Evolutionary conservation across 1,284 basidiomycete genomes (phyloP).

Genomic region (Thecaphora thlaspeos): DNA sequence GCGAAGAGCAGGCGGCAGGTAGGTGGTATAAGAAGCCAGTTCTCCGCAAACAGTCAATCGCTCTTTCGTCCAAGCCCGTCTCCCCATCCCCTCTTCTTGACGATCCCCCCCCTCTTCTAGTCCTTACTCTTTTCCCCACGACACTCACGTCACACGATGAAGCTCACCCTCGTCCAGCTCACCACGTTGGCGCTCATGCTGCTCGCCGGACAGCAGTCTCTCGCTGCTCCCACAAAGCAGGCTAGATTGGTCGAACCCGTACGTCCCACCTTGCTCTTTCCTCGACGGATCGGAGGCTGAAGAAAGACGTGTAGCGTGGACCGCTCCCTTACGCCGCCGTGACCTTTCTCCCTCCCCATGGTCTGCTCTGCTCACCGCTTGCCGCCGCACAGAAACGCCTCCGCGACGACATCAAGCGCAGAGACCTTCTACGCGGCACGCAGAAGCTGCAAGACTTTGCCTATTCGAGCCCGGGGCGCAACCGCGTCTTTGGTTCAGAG

Average conservation of each 20-base stretch:
- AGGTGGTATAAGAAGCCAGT: too few species aligned
- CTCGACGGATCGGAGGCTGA: too few species aligned
- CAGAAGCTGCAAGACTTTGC: conserved; percentile 13
- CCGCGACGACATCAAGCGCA: conserved; percentile 18
- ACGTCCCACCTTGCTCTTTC: too few species aligned
- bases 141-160: too few species aligned
- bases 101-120: too few species aligned
- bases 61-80: too few species aligned
- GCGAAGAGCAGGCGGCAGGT: too few species aligned
- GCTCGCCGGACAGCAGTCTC: conserved; percentile 10
- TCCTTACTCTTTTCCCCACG: too few species aligned
- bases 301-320: too few species aligned
- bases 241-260: conserved; percentile 18
- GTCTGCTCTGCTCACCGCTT: background rate
- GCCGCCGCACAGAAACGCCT: conserved; percentile 10
- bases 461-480: conserved; percentile 14
- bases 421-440: conserved; percentile 12
- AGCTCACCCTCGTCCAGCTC: conserved; percentile 16
- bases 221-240: conserved; percentile 11
- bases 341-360: background rate
- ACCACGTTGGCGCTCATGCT: conserved; percentile 20
- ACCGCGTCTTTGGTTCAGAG: conserved; percentile 24
- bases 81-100: too few species aligned
- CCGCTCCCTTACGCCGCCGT: too few species aligned
- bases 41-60: too few species aligned